Conservation (phyloP, 179 eudicot species). For the Patellifolia procumbens region DNA sequence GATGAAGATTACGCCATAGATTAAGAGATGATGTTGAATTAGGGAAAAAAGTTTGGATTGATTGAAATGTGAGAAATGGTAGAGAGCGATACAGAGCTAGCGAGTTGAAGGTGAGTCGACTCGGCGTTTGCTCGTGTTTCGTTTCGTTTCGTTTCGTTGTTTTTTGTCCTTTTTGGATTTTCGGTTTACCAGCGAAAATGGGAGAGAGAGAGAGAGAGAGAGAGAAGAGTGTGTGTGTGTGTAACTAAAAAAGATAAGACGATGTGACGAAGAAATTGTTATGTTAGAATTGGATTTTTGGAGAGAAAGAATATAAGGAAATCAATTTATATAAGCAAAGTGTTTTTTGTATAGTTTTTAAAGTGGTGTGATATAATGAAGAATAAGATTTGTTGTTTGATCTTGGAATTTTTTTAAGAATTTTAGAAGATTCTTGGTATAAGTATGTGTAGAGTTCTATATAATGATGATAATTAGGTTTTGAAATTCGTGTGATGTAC, state of each 20-base stretch:
- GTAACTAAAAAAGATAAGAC: constrained; percentile 16
- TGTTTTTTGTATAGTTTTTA: no score
- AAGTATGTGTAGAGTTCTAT: no score
- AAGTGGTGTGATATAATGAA: no score
- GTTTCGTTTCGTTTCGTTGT: neutral
- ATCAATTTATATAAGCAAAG: no score
- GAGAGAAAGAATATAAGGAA: neutral
- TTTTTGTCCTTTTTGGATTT: neutral
- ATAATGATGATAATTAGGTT: no score
- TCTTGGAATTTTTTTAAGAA: no score
- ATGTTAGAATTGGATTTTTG: neutral
- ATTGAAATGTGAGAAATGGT: constrained; percentile 12
- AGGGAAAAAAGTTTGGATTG: constrained; percentile 27
- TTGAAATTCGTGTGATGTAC: no score
- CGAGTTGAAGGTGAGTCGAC: constrained; percentile 36
- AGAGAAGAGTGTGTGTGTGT: neutral
- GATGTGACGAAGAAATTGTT: constrained; percentile 11
- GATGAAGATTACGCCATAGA: no score
- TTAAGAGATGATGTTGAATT: no score
- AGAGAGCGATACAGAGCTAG: neutral
- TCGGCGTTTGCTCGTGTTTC: constrained; percentile 19
- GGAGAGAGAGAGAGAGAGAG: constrained; percentile 25
- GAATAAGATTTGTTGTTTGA: no score
- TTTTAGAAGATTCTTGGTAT: no score
- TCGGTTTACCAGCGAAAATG: constrained; percentile 25